phyloP scores from a whole-genome alignment of 495 filamentous ascomycete genomes.

The Aspergillus funiculosus region DNA sequence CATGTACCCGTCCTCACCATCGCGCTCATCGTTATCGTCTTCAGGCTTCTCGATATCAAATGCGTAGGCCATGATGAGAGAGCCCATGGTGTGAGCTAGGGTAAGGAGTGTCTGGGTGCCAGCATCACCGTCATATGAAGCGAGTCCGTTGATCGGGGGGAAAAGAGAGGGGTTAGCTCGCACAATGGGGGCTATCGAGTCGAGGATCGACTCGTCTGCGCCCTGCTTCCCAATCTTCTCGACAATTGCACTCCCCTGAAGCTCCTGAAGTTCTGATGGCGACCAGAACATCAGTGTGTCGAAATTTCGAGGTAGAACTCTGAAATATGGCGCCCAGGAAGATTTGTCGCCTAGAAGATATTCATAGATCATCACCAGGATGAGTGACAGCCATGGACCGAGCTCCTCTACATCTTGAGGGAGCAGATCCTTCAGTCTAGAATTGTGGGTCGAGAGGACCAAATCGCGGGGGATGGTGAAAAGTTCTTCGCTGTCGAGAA shows the following conservation, averaged over 20 bases:
- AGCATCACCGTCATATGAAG: conserved; percentile 45
- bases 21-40: conserved; percentile 48
- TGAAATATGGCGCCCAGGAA: conserved; percentile 73
- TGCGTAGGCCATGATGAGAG: conserved; percentile 88
- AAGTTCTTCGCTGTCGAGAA: conserved; percentile 57
- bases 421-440: conserved; percentile 41
- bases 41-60: conserved; percentile 71
- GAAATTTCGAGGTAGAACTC: conserved; percentile 71
- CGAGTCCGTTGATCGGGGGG: conserved; percentile 38
- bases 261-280: conserved; percentile 57
- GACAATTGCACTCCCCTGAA: conserved; percentile 72
- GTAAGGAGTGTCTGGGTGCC: conserved; percentile 49
- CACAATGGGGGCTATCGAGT: conserved; percentile 58
- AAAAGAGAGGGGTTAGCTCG: conserved; percentile 39
- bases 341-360: conserved; percentile 55
- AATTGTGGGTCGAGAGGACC: conserved; percentile 50
- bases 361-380: conserved; percentile 78
- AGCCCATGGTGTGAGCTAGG: conserved; percentile 73
- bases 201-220: conserved; percentile 63
- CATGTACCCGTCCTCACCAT: conserved; percentile 56
- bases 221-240: conserved; percentile 70
- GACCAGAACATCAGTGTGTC: conserved; percentile 93
- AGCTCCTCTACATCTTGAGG: conserved; percentile 39
- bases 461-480: conserved; percentile 56
- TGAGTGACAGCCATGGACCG: conserved; percentile 58